Evolutionary conservation across 306 rosid genomes (phyloP).

Genomic region (Potentilla sterilis): DNA sequence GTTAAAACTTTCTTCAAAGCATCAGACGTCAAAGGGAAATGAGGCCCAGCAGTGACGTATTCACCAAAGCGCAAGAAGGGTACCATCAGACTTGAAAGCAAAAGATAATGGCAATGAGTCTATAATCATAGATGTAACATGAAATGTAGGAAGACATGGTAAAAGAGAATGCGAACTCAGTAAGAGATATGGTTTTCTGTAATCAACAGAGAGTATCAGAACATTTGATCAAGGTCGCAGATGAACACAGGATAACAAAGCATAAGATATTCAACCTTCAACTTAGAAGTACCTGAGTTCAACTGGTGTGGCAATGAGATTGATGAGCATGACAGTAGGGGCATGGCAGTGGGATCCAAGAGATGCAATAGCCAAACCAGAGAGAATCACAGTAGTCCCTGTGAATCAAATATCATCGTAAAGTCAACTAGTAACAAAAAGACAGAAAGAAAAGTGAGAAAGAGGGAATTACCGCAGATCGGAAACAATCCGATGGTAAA

Average conservation of each 20-base stretch:
- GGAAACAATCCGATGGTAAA: constrained; percentile 87
- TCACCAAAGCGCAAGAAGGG: constrained; percentile 95
- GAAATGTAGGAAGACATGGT: not conserved
- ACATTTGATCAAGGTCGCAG: not conserved
- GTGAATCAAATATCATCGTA: constrained; percentile 22
- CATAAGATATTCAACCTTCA: not conserved
- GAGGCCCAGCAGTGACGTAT: constrained; percentile 63
- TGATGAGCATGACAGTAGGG: constrained; percentile 80
- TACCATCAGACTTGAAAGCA: constrained; percentile 62
- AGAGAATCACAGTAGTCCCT: constrained; percentile 84
- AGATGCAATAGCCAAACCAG: constrained; percentile 69
- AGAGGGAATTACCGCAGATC: constrained; percentile 55
- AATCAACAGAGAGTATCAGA: not conserved
- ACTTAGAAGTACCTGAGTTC: constrained; percentile 67
- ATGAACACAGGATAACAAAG: not conserved
- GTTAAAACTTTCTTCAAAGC: constrained; percentile 80
- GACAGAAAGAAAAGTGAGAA: too few species aligned
- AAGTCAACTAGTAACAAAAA: too few species aligned
- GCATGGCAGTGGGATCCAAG: constrained; percentile 76
- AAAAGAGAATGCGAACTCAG: not conserved
- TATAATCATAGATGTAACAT: not conserved
- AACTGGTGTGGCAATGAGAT: constrained; percentile 85
- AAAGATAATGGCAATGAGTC: constrained; percentile 10
- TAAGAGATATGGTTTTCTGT: not conserved
- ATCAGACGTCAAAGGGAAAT: constrained; percentile 82